A percentile compares a stretch with the other conserved stretches of the same genome.
Conservation (phyloP, 208 protist species). For the Vickermania ingenoplastis region DNA sequence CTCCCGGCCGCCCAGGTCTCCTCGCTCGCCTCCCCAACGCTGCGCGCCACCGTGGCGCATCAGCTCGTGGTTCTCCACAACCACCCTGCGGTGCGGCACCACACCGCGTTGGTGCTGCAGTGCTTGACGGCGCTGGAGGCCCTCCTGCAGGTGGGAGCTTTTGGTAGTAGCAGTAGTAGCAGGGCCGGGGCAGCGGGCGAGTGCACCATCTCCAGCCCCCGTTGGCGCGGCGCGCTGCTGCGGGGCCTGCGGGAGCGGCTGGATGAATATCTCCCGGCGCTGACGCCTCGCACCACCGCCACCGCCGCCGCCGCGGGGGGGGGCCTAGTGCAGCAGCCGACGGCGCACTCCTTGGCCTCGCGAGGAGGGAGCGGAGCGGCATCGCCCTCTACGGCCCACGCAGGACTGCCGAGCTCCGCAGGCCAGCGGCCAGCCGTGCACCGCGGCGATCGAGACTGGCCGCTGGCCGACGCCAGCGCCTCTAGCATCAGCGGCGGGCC, state of each 20-base stretch:
- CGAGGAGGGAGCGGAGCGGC: not conserved
- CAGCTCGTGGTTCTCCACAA: constrained; percentile 23
- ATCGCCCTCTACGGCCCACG: no score
- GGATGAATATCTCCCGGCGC: not conserved
- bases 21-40: not conserved
- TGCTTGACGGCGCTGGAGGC: constrained; percentile 24
- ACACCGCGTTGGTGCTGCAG: constrained; percentile 15
- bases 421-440: no score
- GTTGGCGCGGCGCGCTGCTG: not conserved
- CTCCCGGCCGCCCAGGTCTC: not conserved
- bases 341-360: not conserved
- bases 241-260: not conserved
- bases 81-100: constrained; percentile 11
- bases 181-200: no score
- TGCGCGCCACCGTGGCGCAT: not conserved
- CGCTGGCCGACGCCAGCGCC: no score
- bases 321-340: no score
- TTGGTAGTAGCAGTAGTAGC: no score
- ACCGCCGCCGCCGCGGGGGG: not conserved
- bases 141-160: constrained; percentile 12
- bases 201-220: not conserved
- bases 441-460: no score
- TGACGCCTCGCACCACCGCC: not conserved
- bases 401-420: no score
- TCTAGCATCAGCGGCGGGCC: not conserved